A percentile compares a stretch with the other conserved stretches of the same genome.
phyloP scores from a whole-genome alignment of 345 rosid genomes.

The Durio zibethinus region DNA sequence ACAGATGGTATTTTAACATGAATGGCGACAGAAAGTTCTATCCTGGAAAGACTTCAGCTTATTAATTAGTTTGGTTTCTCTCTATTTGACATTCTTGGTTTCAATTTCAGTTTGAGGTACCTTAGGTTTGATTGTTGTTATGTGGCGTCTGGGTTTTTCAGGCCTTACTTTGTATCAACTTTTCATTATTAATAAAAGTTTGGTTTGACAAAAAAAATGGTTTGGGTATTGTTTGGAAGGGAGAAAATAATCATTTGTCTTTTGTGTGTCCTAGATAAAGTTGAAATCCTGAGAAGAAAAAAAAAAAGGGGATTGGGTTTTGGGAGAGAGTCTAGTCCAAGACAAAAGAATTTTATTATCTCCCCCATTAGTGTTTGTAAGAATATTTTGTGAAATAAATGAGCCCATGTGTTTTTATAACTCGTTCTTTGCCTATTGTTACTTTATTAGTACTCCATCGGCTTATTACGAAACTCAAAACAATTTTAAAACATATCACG shows the following conservation, averaged over 20 bases:
- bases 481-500: not conserved
- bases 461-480: not conserved
- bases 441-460: not conserved
- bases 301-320: not conserved
- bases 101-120: not conserved
- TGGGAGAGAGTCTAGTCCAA: not conserved
- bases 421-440: not conserved
- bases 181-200: too few species aligned
- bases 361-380: not conserved
- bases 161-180: too few species aligned
- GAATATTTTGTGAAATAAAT: not conserved
- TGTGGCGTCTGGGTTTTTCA: too few species aligned
- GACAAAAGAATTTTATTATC: not conserved
- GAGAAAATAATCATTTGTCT: not conserved
- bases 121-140: not conserved
- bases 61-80: not conserved
- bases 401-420: not conserved
- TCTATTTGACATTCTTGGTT: not conserved
- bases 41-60: not conserved
- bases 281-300: too few species aligned
- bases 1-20: not conserved
- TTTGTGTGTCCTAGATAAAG: not conserved
- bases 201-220: too few species aligned
- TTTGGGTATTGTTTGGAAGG: too few species aligned
- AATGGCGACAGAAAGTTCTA: not conserved